These are phyloP conservation scores for Exophiala calicioides DNA, from an alignment of 2,329 filamentous ascomycete genomes.

Conservation along the genomic window DNA sequence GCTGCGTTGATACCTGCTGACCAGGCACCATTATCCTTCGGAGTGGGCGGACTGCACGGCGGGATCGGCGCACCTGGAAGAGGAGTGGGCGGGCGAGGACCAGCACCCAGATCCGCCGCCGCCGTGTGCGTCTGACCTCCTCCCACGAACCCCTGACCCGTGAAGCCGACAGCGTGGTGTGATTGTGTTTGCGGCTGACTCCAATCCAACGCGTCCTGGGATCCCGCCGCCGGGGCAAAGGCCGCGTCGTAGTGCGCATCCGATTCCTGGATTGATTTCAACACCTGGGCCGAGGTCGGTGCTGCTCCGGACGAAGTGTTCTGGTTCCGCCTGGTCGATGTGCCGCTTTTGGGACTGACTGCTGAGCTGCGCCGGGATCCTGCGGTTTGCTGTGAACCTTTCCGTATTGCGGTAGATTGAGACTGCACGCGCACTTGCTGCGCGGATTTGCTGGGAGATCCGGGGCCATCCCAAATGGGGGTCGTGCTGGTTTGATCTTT, in stretches of 20 bases:
- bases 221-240: too few relatives aligned
- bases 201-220: too few relatives aligned
- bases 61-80: too few relatives aligned
- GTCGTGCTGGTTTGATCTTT: too few relatives aligned
- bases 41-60: not conserved
- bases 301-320: not conserved
- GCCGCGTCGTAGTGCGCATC: too few relatives aligned
- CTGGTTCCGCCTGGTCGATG: not conserved
- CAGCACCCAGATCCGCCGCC: not conserved
- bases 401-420: not conserved
- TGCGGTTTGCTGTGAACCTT: not conserved
- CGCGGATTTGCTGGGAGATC: too few relatives aligned
- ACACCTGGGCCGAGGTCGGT: not conserved
- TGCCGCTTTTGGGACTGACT: conserved; percentile 8
- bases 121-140: conserved; percentile 10
- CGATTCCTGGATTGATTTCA: too few relatives aligned
- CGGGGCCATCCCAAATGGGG: too few relatives aligned
- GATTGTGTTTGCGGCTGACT: too few relatives aligned
- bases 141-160: not conserved
- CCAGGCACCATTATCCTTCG: not conserved
- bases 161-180: not conserved
- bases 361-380: conserved; percentile 4
- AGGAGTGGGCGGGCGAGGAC: not conserved
- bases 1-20: too few relatives aligned
- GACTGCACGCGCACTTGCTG: too few relatives aligned